Base-by-base conservation (phyloP, 495 filamentous ascomycete genomes). In the Neohortaea acidophila region DNA sequence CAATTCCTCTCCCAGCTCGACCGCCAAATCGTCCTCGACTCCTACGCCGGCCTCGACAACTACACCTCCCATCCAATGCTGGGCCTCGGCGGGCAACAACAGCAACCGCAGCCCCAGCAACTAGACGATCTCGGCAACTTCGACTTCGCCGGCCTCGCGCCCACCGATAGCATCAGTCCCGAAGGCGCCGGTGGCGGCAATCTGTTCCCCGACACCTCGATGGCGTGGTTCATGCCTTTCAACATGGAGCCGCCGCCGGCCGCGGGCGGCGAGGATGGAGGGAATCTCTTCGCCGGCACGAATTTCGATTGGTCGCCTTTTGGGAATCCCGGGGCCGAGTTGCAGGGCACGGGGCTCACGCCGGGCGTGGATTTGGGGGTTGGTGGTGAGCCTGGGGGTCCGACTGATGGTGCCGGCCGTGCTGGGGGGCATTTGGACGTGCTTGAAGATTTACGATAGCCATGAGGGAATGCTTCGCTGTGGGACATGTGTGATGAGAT, bases 221-320 rank as follows among this genome's bases (percentile, higher is more conserved):
- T 67, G 29, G 84, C 85, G 17, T 94, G 86, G 86, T 93, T 93
- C 58, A 75, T 92, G 63, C 86, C 86, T 2, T 94, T 93, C 61
- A 94, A 94, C 51, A 72, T 87, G 60, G 79, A 84, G 45, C 82
- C 81, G 36, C 72, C 73, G 17, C n/a, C n/a, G n/a, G n/a, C n/a
- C n/a, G 68, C 72, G 36, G 55, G 75, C 17, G 68, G 66, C 11
- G 63, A 66, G 11, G 34, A 34, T 21, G 21, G n/a, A n/a, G n/a
- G 19, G 8, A 21, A 21, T 5, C 15, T 8, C 17, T 34, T 34
- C 15, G 21, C 19, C 21, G 32, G 32, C 5, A 13, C n/a, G n/a
- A n/a, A 20, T 5, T 21, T 34, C 21, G 32, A 34, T 15, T 34
- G 32, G 32, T 34, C 32, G 7, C 8, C 8, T 5, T 34, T 4